These are phyloP conservation scores for Lignosus rhinocerotis DNA, from an alignment of 1,284 basidiomycete species.

Conservation along the genomic window DNA sequence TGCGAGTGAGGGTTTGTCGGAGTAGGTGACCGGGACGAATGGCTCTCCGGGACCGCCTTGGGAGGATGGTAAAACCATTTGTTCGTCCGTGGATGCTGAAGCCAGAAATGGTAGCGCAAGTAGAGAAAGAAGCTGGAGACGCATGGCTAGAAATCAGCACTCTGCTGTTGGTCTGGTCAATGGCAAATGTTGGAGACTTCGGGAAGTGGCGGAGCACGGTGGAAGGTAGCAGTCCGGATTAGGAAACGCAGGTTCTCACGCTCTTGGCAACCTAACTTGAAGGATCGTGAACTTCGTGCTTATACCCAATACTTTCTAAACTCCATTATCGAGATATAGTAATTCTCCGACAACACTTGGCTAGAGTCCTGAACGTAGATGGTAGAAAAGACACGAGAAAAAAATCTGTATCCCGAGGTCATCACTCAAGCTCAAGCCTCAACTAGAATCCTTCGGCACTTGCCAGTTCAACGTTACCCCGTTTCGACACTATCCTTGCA, in stretches of 20 bases:
- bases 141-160: constrained; percentile 27
- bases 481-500: no score
- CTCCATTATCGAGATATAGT: no score
- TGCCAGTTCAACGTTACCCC: no score
- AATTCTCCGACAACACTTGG: no score
- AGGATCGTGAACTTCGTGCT: no score
- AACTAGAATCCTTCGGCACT: no score
- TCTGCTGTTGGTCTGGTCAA: neutral
- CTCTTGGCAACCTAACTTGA: no score
- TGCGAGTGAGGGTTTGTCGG: constrained; percentile 49
- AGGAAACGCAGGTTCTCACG: neutral
- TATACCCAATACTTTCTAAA: no score
- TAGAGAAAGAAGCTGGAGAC: constrained; percentile 29
- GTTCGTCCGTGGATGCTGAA: constrained; percentile 34
- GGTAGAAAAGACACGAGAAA: no score
- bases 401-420: no score
- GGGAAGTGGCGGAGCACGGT: neutral
- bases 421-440: no score
- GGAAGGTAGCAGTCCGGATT: neutral
- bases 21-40: constrained; percentile 29
- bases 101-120: constrained; percentile 35
- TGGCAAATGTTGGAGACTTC: neutral
- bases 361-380: no score
- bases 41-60: constrained; percentile 18
- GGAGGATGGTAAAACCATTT: constrained; percentile 30